phyloP scores from a whole-genome alignment of 2,329 filamentous ascomycete species.

The Colletotrichum karsti region DNA sequence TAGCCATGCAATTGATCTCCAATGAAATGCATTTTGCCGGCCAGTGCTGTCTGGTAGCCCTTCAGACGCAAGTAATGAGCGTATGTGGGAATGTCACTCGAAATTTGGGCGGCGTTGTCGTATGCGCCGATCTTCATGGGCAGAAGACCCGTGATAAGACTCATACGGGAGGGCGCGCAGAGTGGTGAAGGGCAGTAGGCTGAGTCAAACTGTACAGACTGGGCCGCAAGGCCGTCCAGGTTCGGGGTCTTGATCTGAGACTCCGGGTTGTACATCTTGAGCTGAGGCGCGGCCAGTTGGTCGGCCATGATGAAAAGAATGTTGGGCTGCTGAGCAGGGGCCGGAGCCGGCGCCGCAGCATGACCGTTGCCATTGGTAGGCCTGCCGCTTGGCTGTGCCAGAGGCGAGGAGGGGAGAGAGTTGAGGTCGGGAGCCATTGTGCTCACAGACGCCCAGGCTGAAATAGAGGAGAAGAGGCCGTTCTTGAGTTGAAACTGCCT shows the following conservation, averaged over 20 bases:
- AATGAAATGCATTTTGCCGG: slow-evolving; percentile 98
- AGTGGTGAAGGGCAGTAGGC: slow-evolving; percentile 95
- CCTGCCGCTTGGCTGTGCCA: slow-evolving; percentile 33
- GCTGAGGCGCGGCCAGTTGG: slow-evolving; percentile 87
- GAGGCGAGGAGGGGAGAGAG: slow-evolving; percentile 68
- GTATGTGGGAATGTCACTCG: slow-evolving; percentile 87
- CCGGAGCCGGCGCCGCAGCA: slow-evolving; percentile 32
- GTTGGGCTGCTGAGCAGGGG: slow-evolving; percentile 46
- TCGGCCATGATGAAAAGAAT: slow-evolving; percentile 92
- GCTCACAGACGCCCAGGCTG: slow-evolving; percentile 20
- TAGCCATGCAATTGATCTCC: slow-evolving; percentile 95
- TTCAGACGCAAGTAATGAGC: slow-evolving; percentile 87
- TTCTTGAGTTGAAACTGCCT: not conserved
- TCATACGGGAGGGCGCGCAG: slow-evolving; percentile 92
- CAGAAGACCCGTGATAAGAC: slow-evolving; percentile 91
- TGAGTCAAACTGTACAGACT: slow-evolving; percentile 89
- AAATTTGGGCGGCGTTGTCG: slow-evolving; percentile 88
- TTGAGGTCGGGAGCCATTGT: slow-evolving; percentile 79
- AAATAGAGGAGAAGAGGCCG: not conserved
- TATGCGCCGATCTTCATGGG: slow-evolving; percentile 92
- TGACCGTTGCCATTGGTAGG: slow-evolving; percentile 31
- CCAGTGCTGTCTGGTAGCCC: slow-evolving; percentile 89
- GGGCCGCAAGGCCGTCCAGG: slow-evolving; percentile 82
- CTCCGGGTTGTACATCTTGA: slow-evolving; percentile 90
- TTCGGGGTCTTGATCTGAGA: slow-evolving; percentile 94